Evolutionary conservation across 441 rosid genomes (phyloP), one percentile per base, ranked within the genome.

Genomic region (Euphorbia schlechtendalii): DNA sequence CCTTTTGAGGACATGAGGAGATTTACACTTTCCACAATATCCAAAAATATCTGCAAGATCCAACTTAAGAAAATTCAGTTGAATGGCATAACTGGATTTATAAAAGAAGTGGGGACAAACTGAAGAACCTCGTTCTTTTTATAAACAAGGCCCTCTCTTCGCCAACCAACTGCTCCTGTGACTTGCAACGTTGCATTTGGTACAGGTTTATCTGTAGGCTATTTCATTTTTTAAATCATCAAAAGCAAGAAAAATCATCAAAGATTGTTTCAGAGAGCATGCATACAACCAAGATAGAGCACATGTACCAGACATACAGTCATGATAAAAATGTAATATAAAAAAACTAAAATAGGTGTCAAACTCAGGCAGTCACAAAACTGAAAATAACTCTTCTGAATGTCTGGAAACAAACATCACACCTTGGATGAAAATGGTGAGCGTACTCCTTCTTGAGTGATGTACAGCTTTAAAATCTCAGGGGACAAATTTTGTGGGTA

Each of bases 111-210:
- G 21, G 56, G 59, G 32, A 8, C 58, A 66, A 48, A 18, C 45
- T 49, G 43, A 67, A 59, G 76, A 71, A 89, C 99, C 92, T 94
- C 99, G 73, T 94, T 91, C 84, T 94, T 91, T 71, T 94, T 94
- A 76, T 94, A 91, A 74, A 66, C 76, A 76, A 91, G 98, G 54
- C 98, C 99, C 83, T 94, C 99, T 77, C 99, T 91, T 66, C 99
- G 86, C 98, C 98, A 94, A 64, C 99, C 99, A 75, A 94, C 98
- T 69, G 98, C 98, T 73, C 99, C 98, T 0, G 99, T 94, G 74
- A 94, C 99, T 94, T 94, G 99, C 74, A 94, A 78, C 28, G 99
- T 94, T 54, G 99, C 99, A 83, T 94, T 94, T 27, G 99, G 99
- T 53, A 91, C 92, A 64, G 96, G 90, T 80, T 74, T 94, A 73